These are phyloP conservation scores for Gymnopilus junonius DNA, from an alignment of 768 basidiomycete genomes.

Conservation along the genomic window DNA sequence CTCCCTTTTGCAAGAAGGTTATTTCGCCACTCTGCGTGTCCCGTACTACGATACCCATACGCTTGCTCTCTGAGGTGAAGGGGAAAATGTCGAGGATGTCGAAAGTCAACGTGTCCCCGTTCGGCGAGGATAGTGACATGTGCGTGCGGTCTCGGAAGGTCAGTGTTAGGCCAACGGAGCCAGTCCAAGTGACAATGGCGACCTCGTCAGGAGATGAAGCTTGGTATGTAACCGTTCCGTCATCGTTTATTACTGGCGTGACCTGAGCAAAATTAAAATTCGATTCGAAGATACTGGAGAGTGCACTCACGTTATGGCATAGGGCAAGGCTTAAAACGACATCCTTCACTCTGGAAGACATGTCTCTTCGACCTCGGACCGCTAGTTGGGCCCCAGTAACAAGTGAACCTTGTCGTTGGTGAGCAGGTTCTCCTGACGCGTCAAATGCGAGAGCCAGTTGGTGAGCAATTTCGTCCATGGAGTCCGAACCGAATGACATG, in stretches of 20 bases:
- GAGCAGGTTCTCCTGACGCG: constrained; percentile 54
- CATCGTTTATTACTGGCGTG: constrained; percentile 93
- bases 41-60: constrained; percentile 97
- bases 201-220: constrained; percentile 99
- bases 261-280: constrained; percentile 56
- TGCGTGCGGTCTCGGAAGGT: constrained; percentile 87
- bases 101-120: constrained; percentile 66
- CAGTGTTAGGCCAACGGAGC: constrained; percentile 90
- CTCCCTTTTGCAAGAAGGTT: constrained; percentile 94
- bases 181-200: constrained; percentile 97
- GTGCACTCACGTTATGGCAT: constrained; percentile 85
- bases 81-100: constrained; percentile 96
- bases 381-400: constrained; percentile 84
- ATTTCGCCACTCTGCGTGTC: constrained; percentile 79
- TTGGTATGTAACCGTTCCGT: constrained; percentile 95
- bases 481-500: constrained; percentile 93
- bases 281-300: neutral
- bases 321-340: constrained; percentile 92
- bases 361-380: constrained; percentile 86
- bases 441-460: constrained; percentile 90
- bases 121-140: constrained; percentile 77
- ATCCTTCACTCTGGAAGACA: constrained; percentile 92
- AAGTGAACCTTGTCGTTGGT: constrained; percentile 57
- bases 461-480: constrained; percentile 99
- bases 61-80: constrained; percentile 98